Evolutionary conservation across 2,329 filamentous ascomycete genomes (phyloP), one percentile per base, ranked within the genome.

Genomic region (Aaosphaeria arxii): DNA sequence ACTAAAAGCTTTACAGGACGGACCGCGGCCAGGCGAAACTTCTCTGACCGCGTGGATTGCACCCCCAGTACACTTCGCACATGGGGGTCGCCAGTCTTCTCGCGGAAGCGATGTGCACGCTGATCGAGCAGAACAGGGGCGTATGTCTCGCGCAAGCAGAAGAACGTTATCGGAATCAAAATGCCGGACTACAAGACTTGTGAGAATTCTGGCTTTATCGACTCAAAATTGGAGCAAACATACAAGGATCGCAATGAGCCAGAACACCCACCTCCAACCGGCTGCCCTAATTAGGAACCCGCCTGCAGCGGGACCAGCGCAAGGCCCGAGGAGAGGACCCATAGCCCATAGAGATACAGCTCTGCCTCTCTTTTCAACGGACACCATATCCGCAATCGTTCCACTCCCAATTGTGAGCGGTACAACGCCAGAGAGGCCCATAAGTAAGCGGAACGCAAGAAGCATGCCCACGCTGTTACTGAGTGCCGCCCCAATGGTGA

Each of bases 1-100:
- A 84, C 66, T 29, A 79, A 70, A 46, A 83, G 73, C 54, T 76
- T 78, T 5, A 76, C 77, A 1, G 80, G 79, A 1, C 84, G 67
- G 13, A 73, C 53, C 50, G 78, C 66, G 29, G 69, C 63, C 17
- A 60, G 66, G 11, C 61, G 50, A 57, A 77, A 60, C 4, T 40
- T 13, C 28, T 71, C 57, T 11, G 52, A 56, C 11, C 57, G 57
- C 0, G 59, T 42, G 6, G 72, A 51, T 36, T 87, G 75, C 5
- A 81, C 75, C 2, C 61, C 7, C 55, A 54, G 48, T 69, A 63
- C 54, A 67, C 59, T 48, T 61, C 66, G 43, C 63, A 61, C 51
- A 53, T 58, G 45, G 54, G 48, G 46, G 32, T 55, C 68, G 67
- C 46, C 58, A 53, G 79, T 86, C 53, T 89, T 83, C 63, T 29